A percentile compares a stretch with the other conserved stretches of the same genome.
Conservation (phyloP, 2,329 filamentous ascomycete species). For the Aspergillus pseudonomiae region DNA sequence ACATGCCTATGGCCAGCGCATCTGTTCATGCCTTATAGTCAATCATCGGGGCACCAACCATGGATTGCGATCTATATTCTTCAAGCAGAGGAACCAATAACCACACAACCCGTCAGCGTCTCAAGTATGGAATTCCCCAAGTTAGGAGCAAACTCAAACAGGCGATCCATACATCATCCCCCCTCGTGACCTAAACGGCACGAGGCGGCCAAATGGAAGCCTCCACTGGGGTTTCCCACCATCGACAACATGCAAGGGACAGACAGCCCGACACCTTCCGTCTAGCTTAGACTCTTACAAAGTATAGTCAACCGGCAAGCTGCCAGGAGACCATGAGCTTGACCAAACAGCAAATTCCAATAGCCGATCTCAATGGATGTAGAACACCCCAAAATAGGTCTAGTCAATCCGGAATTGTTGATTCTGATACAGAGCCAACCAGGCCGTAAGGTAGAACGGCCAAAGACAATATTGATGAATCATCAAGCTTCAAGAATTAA, state of each 20-base stretch:
- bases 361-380: background rate
- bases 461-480: background rate
- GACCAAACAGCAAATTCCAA: constrained; percentile 20
- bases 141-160: background rate
- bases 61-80: constrained; percentile 9
- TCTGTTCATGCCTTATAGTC: background rate
- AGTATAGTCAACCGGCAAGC: constrained; percentile 11
- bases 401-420: background rate
- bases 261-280: background rate
- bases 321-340: constrained; percentile 22
- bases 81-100: background rate
- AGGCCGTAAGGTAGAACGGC: background rate
- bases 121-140: background rate
- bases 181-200: constrained; percentile 16
- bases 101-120: background rate
- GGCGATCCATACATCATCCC: constrained; percentile 10
- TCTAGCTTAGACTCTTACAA: background rate
- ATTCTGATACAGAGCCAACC: background rate
- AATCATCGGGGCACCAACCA: constrained; percentile 1
- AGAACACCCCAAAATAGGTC: background rate
- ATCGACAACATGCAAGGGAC: constrained; percentile 17
- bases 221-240: background rate
- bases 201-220: constrained; percentile 12
- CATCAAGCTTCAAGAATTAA: background rate
- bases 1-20: background rate